These are phyloP conservation scores for Schizochytrium sp. DNA, from an alignment of 108 stramenopile genomes.

Conservation along the genomic window DNA sequence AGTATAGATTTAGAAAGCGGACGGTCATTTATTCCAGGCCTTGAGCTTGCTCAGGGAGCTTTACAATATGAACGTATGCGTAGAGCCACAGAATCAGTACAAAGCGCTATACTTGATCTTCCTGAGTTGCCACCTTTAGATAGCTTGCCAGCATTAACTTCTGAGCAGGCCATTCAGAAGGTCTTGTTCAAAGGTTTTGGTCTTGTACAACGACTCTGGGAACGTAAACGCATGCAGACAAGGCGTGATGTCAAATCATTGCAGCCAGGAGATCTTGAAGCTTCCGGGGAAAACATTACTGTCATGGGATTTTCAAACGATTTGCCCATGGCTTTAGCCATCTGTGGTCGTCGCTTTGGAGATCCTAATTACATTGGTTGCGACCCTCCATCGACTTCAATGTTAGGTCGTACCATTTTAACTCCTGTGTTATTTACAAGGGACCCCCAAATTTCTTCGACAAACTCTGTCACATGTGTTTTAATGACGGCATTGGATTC, in stretches of 20 bases:
- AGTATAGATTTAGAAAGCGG: not conserved
- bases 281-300: too few species aligned
- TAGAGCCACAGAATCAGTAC: not conserved
- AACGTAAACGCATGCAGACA: not conserved
- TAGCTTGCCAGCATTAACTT: not conserved
- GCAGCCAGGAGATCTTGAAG: too few species aligned
- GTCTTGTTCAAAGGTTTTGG: slow-evolving; percentile 20
- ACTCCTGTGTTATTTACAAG: not conserved
- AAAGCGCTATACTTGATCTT: not conserved
- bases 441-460: slow-evolving; percentile 31
- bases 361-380: slow-evolving; percentile 16
- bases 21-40: not conserved
- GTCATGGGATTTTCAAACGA: not conserved
- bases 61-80: slow-evolving; percentile 16
- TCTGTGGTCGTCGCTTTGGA: not conserved
- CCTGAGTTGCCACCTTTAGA: not conserved
- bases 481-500: not conserved
- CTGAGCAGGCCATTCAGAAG: not conserved
- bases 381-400: slow-evolving; percentile 27
- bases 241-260: too few species aligned
- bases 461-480: slow-evolving; percentile 39
- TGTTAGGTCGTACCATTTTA: not conserved
- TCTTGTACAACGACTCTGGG: not conserved
- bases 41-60: slow-evolving; percentile 26
- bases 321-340: slow-evolving; percentile 24